A percentile compares a stretch with the other conserved stretches of the same genome.
Conservation (phyloP, 441 rosid genomes). For the Adansonia madagascariensis region DNA sequence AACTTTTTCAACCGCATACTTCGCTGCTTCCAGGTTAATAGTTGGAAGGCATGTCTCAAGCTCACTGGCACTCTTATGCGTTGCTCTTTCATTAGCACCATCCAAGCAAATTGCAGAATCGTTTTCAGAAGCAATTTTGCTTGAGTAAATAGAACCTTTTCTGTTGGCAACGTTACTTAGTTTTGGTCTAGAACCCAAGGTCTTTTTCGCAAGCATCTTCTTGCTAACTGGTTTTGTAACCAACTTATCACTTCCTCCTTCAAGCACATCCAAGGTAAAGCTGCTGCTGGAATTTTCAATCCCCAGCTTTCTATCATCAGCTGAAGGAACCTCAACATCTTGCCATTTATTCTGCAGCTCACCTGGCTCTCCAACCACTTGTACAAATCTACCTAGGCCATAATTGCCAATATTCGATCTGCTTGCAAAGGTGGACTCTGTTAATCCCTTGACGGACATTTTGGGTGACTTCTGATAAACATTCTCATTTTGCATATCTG, state of each 20-base stretch:
- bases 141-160: conserved; percentile 68
- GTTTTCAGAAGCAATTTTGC: conserved; percentile 39
- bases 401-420: conserved; percentile 25
- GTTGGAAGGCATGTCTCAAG: conserved; percentile 35
- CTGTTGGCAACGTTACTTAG: conserved; percentile 38
- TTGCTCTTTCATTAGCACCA: conserved; percentile 33
- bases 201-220: conserved; percentile 56
- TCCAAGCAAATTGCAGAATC: conserved; percentile 32
- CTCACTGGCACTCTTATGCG: conserved; percentile 33
- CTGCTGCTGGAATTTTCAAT: conserved; percentile 31
- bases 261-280: conserved; percentile 31
- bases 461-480: conserved; percentile 36
- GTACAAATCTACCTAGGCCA: conserved; percentile 25
- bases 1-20: conserved; percentile 28
- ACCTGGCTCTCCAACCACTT: conserved; percentile 30
- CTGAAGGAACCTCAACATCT: conserved; percentile 30
- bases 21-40: conserved; percentile 34
- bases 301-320: conserved; percentile 31
- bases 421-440: conserved; percentile 29
- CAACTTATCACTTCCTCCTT: conserved; percentile 38
- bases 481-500: conserved; percentile 25
- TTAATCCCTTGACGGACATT: conserved; percentile 34
- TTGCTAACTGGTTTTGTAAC: conserved; percentile 42
- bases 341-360: conserved; percentile 31
- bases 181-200: conserved; percentile 57